Base-by-base conservation (phyloP, 2,329 filamentous ascomycete species). In the Phyllosticta capitalensis region DNA sequence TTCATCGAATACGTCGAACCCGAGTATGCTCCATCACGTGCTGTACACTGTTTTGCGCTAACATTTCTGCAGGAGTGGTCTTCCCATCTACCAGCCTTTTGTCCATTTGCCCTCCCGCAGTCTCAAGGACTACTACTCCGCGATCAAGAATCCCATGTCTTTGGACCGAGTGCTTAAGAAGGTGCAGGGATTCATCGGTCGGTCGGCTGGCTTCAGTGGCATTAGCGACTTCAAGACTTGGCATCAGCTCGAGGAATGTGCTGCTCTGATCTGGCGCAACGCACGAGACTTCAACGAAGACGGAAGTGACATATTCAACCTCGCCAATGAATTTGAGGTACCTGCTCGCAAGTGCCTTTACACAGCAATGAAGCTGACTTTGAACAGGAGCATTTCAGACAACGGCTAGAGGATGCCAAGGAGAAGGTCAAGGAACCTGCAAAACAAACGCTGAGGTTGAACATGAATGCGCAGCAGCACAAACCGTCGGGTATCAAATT, bases 241-340 rank as follows among this genome's bases (percentile, higher is more conserved):
- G 92, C 81, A 85, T 60, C 81, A 85, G 0, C 90, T 96, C 64
- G 90, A 90, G 70, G 85, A 91, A 58, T 88, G 89, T 67, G 81
- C 89, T 12, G 88, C 85, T 66, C 80, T 89, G 56, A 85, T 96
- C 51, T 96, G 92, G 92, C 82, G 81, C 54, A 96, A 96, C 72
- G 90, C 91, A 0, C 88, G 85, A 67, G 87, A 87, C 61, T 96
- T 92, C 77, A 96, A 96, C 65, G 90, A 96, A 71, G 91, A 96
- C 68, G 89, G 87, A 3, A 96, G 92, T 67, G 87, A 90, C 17
- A 92, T 96, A 56, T 90, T 86, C 64, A 79, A 83, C 21, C 78
- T 94, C 62, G 90, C 90, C 0, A 83, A 85, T 54, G 85, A 94
- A 61, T 82, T 96, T 6, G 86, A 95, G 83, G 89, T 90, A 76